A percentile compares a stretch with the other conserved stretches of the same genome.
Evolutionary conservation across 2,329 filamentous ascomycete species (phyloP).

Genomic region (Ceratocystis huliohia): DNA sequence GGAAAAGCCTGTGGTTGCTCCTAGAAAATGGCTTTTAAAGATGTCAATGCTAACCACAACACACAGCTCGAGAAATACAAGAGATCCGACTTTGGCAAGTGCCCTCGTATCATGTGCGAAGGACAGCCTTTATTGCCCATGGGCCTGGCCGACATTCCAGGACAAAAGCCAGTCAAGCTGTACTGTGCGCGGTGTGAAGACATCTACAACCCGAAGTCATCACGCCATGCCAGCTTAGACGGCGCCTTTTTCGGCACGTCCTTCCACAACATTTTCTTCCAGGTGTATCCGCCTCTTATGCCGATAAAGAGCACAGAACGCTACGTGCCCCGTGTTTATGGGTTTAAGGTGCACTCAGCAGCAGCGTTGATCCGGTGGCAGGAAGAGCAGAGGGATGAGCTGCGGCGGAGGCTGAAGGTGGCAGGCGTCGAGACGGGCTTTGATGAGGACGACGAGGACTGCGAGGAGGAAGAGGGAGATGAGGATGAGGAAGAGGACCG

Average conservation of each 20-base stretch:
- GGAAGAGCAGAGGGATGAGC: slow-evolving; percentile 63
- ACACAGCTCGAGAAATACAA: slow-evolving; percentile 93
- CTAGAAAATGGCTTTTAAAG: neutral
- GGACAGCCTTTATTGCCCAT: slow-evolving; percentile 88
- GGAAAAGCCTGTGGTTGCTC: neutral
- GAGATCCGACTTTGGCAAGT: slow-evolving; percentile 95
- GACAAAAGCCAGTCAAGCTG: slow-evolving; percentile 82
- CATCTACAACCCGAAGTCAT: slow-evolving; percentile 97
- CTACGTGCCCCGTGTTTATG: slow-evolving; percentile 83
- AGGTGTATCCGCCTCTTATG: slow-evolving; percentile 85
- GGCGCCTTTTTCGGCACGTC: slow-evolving; percentile 96
- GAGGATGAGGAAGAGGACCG: slow-evolving; percentile 42
- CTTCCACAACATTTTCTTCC: slow-evolving; percentile 98
- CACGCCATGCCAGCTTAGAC: slow-evolving; percentile 86
- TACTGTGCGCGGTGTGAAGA: slow-evolving; percentile 97
- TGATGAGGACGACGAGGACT: slow-evolving; percentile 47
- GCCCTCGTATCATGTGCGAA: slow-evolving; percentile 88
- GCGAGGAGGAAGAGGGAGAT: slow-evolving; percentile 47
- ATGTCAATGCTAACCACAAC: slow-evolving; percentile 6
- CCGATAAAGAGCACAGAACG: slow-evolving; percentile 74
- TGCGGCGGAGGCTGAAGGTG: slow-evolving; percentile 61
- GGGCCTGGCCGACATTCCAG: slow-evolving; percentile 81
- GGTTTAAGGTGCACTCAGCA: slow-evolving; percentile 86
- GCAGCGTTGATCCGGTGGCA: slow-evolving; percentile 89
- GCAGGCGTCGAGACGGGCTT: slow-evolving; percentile 65